Base-by-base conservation (phyloP, 176 grass and related monocot genomes). In the Puya raimondii region DNA sequence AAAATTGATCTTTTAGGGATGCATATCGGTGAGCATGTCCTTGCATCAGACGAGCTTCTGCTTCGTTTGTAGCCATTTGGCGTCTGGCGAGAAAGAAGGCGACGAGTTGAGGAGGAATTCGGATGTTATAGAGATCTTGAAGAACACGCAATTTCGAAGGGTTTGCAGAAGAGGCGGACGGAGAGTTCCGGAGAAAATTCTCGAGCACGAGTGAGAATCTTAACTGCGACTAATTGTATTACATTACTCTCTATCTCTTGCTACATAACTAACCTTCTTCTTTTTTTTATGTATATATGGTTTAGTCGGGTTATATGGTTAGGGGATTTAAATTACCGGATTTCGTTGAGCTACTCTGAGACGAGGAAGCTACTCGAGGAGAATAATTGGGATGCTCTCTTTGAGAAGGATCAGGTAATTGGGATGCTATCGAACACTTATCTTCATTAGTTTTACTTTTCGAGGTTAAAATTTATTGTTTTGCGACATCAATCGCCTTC, bases 41-140 rank as follows among this genome's bases (percentile, higher is more conserved):
- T 51, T 96, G 73, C 88, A 96, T 72, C 86, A 89, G 77, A 96
- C 88, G 2, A 89, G 49, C 58, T 69, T 92, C 50, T 96, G 92
- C 79, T 96, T 96, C 58, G 85, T 92, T 12, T 96, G 92, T 82
- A 96, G 88, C 77, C 88, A 96, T 80, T 76, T 96, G 74, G 88
- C 93, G 17, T 96, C 93, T 14, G 93, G 93, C 4, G 93, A 96
- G 79, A 96, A 96, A 79, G 93, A 92, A 87, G 88, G 93, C 2
- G 93, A 96, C 66, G 93, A 96, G 70, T 48, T 92, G 20, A 68
- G 71, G 63, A 78, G 93, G 69, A 96, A 96, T 64, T 80, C 80
- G 23, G 93, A 96, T 79, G 93, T 96, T 49, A 56, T 82, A 14
- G 86, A 89, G 80, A 96, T 96, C 77, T 75, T 96, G 52, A 96